Evolutionary conservation across 106 monocot genomes (phyloP), one percentile per base, ranked within the genome.

Genomic region (Acorus gramineus): DNA sequence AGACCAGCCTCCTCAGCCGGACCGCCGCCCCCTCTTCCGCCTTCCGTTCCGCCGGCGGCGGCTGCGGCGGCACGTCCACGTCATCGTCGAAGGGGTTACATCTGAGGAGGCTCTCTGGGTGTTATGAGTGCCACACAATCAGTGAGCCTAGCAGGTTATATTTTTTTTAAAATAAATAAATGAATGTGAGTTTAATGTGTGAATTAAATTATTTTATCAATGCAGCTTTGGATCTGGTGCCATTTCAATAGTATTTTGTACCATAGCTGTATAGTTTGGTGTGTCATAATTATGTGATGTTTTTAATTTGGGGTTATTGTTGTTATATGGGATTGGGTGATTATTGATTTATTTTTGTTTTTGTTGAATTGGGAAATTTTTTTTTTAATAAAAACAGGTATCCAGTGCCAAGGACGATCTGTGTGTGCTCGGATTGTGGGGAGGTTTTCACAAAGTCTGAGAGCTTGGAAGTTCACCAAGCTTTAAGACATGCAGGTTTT

Each of bases 41-140:
- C 50, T 0, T 28, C 28, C 28, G 28, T 28, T 28, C 28, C 28
- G 42, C 61, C 44, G 60, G n/a, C 46, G 56, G 62, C 3, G 9
- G 12, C 47, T 14, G 52, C n/a, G 50, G 44, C 49, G 42, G 49
- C 12, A 49, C 61, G 7, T 13, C 61, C 55, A 14, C 75, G 28
- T 55, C 46, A 4, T 8, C 66, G 55, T 65, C 59, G 9, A 69
- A 75, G 3, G 84, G 82, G 2, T 53, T 75, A 67, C 81, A 76
- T 44, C 77, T 98, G 8, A 62, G 79, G 59, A 76, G 74, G 56
- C 70, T 98, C 56, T 81, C 91, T 53, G 88, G 96, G 4, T 98
- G 96, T 81, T 91, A 91, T 71, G 91, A 98, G 87, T 98, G 96
- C 70, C 91, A 78, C 47, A 79, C 96, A 11, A 69, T 92, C 43